Evolutionary conservation across 805 yeast species (phyloP).

Genomic region (Suhomyces sp.): DNA sequence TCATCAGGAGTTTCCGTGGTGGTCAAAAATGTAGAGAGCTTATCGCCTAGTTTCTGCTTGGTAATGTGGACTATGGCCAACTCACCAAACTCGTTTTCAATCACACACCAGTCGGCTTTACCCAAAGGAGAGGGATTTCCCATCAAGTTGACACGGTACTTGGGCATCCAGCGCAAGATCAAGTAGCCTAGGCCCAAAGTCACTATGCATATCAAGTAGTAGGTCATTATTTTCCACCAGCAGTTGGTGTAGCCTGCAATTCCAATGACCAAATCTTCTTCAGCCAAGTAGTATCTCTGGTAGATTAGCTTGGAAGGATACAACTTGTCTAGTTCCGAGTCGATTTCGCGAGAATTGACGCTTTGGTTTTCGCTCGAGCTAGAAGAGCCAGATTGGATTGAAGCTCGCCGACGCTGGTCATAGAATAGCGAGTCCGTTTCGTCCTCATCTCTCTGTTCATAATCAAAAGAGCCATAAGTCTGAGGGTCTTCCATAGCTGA

Average conservation of each 20-base stretch:
- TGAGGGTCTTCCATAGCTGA: background rate
- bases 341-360: background rate
- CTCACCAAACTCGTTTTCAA: conserved; percentile 93
- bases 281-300: conserved; percentile 90
- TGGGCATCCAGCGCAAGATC: conserved; percentile 82
- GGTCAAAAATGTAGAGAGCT: conserved; percentile 65
- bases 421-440: conserved; percentile 10
- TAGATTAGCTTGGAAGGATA: conserved; percentile 42
- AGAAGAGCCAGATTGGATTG: conserved; percentile 6
- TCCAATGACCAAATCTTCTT: conserved; percentile 91
- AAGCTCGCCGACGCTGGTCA: conserved; percentile 18
- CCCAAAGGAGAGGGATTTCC: conserved; percentile 72
- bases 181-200: conserved; percentile 76
- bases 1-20: conserved; percentile 19
- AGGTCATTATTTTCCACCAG: conserved; percentile 42
- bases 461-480: conserved; percentile 23
- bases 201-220: conserved; percentile 50
- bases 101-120: conserved; percentile 85
- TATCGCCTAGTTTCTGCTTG: conserved; percentile 63
- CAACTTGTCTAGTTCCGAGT: conserved; percentile 9
- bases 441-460: background rate
- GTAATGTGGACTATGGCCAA: conserved; percentile 56
- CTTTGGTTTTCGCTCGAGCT: conserved; percentile 1
- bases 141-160: conserved; percentile 61
- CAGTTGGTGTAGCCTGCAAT: conserved; percentile 83